phyloP scores from a whole-genome alignment of 805 yeast species.

The Kregervanrija fluxuum region DNA sequence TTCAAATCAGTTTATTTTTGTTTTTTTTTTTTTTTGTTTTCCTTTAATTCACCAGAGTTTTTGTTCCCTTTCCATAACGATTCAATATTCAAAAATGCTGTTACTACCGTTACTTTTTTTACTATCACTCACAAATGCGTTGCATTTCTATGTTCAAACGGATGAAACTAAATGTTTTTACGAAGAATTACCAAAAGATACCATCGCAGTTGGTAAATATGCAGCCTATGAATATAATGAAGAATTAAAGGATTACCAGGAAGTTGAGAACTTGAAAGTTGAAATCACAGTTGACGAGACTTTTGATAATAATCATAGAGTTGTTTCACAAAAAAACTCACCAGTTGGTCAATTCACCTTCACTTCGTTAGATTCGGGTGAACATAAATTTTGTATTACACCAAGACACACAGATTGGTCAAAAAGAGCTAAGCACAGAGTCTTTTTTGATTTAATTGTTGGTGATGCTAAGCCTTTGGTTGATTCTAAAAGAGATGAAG shows the following conservation, averaged over 20 bases:
- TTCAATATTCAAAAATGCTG: no score
- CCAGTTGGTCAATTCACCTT: slow-evolving; percentile 66
- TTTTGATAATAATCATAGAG: slow-evolving; percentile 71
- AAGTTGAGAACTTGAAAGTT: slow-evolving; percentile 46
- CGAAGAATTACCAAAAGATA: slow-evolving; percentile 69
- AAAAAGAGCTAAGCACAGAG: slow-evolving; percentile 45
- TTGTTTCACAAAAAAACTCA: slow-evolving; percentile 59
- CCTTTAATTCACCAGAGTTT: no score
- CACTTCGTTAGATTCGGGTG: slow-evolving; percentile 70
- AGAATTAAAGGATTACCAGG: slow-evolving; percentile 38
- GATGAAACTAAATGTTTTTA: slow-evolving; percentile 76
- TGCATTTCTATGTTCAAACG: slow-evolving; percentile 75
- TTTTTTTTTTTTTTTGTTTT: no score
- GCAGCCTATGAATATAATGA: slow-evolving; percentile 59
- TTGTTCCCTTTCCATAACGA: no score
- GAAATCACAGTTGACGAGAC: slow-evolving; percentile 71
- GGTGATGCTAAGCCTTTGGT: slow-evolving; percentile 57
- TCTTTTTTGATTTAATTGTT: slow-evolving; percentile 61
- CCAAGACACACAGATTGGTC: slow-evolving; percentile 43
- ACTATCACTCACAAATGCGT: slow-evolving; percentile 30
- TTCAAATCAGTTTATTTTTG: no score
- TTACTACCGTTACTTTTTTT: neutral
- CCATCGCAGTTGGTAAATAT: slow-evolving; percentile 75
- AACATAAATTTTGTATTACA: slow-evolving; percentile 69
- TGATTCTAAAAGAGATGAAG: slow-evolving; percentile 60